Percentiles rank a stretch among this genome's conserved stretches.
Conservation (phyloP, 129 eudicot genomes). For the Centella asiatica region DNA sequence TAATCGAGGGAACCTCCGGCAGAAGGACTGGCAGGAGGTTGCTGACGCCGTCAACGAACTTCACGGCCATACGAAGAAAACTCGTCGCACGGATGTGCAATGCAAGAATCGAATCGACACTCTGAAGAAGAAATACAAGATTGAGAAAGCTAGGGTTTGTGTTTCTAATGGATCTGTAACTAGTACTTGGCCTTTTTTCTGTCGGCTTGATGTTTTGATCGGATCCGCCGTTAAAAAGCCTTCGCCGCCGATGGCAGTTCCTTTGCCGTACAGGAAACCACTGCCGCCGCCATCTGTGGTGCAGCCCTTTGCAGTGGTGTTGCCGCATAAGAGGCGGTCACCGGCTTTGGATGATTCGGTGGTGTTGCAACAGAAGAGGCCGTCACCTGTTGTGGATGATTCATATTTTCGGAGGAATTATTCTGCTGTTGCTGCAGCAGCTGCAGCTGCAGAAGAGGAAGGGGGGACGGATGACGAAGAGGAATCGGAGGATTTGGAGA, state of each 20-base stretch:
- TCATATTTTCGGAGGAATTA: constrained; percentile 75
- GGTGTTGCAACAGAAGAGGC: too few species aligned
- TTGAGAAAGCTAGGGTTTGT: constrained; percentile 71
- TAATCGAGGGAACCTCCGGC: constrained; percentile 93
- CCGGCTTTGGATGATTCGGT: constrained; percentile 42
- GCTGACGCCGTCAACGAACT: constrained; percentile 72
- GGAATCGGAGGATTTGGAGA: constrained; percentile 27
- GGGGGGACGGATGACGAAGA: constrained; percentile 34
- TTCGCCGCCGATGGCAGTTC: constrained; percentile 34
- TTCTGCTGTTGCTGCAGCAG: constrained; percentile 86
- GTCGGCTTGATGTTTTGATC: constrained; percentile 49
- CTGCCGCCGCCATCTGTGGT: constrained; percentile 27
- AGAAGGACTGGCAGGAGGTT: constrained; percentile 97
- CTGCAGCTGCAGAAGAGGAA: constrained; percentile 62
- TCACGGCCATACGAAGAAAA: constrained; percentile 82
- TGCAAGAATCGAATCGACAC: constrained; percentile 96
- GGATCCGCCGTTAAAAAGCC: constrained; percentile 44
- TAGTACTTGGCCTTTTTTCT: constrained; percentile 62
- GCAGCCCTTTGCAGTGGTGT: constrained; percentile 39
- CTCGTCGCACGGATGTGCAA: constrained; percentile 82
- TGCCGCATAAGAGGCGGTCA: constrained; percentile 32
- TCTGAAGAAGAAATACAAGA: constrained; percentile 84
- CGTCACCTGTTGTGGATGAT: constrained; percentile 33
- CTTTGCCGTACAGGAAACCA: constrained; percentile 28
- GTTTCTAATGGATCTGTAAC: constrained; percentile 35